Evolutionary conservation across 768 basidiomycete species (phyloP).

Genomic region (Rhizopogon vesiculosus): DNA sequence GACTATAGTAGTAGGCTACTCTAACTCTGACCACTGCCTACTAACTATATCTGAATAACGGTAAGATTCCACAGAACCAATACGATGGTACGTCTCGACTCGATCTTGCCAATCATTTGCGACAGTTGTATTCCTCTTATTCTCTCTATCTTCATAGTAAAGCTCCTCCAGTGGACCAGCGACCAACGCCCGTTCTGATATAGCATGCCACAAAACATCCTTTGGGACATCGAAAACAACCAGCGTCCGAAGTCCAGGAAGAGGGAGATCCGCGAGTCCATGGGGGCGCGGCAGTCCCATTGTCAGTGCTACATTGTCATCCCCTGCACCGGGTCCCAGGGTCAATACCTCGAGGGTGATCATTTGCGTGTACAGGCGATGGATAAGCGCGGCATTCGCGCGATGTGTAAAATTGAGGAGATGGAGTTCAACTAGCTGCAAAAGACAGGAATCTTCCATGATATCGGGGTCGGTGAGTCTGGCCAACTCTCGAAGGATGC

Average conservation of each 20-base stretch:
- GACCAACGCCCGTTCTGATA: background rate
- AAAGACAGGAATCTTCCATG: background rate
- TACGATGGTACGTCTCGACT: background rate
- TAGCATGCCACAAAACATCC: background rate
- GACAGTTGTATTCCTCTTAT: too few relatives aligned
- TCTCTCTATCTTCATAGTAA: background rate
- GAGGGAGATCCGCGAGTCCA: background rate
- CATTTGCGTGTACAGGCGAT: background rate
- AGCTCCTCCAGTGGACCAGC: background rate
- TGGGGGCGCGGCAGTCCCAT: background rate
- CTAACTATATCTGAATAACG: background rate
- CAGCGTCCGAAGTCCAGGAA: background rate
- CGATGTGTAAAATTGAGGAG: background rate
- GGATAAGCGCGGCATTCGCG: background rate
- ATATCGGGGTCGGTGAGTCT: background rate
- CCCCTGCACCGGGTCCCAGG: background rate
- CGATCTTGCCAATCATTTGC: too few relatives aligned
- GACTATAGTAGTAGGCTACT: background rate
- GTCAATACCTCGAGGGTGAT: background rate
- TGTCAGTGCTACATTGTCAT: background rate
- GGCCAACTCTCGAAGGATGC: background rate
- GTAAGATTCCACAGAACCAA: background rate
- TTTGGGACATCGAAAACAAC: background rate
- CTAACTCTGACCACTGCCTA: background rate
- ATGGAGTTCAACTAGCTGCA: background rate